Evolutionary conservation across 2,329 filamentous ascomycete species (phyloP).

Genomic region (Hypoxylon sp.): DNA sequence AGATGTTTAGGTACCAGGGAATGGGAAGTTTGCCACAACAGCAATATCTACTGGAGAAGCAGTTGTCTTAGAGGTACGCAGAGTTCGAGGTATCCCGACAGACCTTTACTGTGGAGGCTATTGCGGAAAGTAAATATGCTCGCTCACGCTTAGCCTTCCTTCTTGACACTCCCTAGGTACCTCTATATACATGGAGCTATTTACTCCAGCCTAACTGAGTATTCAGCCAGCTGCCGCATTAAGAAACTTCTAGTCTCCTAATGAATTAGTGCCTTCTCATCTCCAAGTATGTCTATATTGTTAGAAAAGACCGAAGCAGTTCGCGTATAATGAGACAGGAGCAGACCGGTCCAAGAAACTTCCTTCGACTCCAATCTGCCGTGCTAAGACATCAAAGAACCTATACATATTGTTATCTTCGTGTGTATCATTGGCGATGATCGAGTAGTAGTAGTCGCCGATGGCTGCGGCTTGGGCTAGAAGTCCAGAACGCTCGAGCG

Average conservation of each 20-base stretch:
- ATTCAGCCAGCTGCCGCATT: background rate
- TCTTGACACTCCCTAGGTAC: background rate
- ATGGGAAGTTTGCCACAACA: background rate
- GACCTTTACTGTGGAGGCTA: background rate
- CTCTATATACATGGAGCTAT: background rate
- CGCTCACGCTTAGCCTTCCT: background rate
- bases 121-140: background rate
- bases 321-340: slow-evolving; percentile 78
- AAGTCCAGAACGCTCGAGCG: slow-evolving; percentile 74
- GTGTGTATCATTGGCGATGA: slow-evolving; percentile 66
- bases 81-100: background rate
- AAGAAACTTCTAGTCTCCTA: background rate
- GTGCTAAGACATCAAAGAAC: slow-evolving; percentile 73
- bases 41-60: background rate
- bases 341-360: slow-evolving; percentile 79
- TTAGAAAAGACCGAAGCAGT: slow-evolving; percentile 67
- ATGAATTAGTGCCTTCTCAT: background rate
- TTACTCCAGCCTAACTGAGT: background rate
- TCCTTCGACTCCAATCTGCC: slow-evolving; percentile 70
- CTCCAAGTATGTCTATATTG: slow-evolving; percentile 46
- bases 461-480: slow-evolving; percentile 63
- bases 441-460: slow-evolving; percentile 68
- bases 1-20: background rate
- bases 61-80: background rate
- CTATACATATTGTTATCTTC: slow-evolving; percentile 76